A percentile compares a stretch with the other conserved stretches of the same genome.
Conservation (phyloP, 805 yeast species). For the Cyberlindnera suaveolens region DNA sequence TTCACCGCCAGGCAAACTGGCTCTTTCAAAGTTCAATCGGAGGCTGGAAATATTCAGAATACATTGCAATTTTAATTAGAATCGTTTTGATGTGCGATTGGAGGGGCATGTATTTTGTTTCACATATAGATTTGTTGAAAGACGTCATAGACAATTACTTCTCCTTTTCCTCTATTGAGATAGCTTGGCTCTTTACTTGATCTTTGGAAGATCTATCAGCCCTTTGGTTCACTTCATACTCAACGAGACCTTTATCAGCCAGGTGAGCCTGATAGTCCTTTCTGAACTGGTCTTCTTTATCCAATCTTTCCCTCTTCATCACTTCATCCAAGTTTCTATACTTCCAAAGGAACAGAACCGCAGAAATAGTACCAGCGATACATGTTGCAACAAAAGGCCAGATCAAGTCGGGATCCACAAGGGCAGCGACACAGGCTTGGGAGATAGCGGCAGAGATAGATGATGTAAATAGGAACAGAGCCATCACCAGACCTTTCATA, state of each 20-base stretch:
- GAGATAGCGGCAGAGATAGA: slow-evolving; percentile 77
- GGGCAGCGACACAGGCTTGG: slow-evolving; percentile 61
- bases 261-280: slow-evolving; percentile 6
- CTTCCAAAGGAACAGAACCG: slow-evolving; percentile 42
- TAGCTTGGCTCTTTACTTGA: no score
- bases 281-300: slow-evolving; percentile 14
- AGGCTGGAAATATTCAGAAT: no score
- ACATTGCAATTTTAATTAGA: no score
- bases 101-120: no score
- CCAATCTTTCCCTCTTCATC: slow-evolving; percentile 18
- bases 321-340: slow-evolving; percentile 9
- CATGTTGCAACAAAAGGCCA: slow-evolving; percentile 16
- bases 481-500: slow-evolving; percentile 38
- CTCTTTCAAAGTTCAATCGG: no score
- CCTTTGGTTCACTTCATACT: no score
- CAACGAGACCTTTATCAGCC: slow-evolving; percentile 1
- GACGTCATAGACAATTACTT: no score
- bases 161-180: no score
- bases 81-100: no score
- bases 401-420: slow-evolving; percentile 61
- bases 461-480: slow-evolving; percentile 57
- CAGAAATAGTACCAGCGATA: slow-evolving; percentile 43
- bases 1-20: no score
- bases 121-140: no score
- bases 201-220: no score